These are phyloP conservation scores for Irpex sp. DNA, from an alignment of 1,284 basidiomycete species.

Conservation along the genomic window DNA sequence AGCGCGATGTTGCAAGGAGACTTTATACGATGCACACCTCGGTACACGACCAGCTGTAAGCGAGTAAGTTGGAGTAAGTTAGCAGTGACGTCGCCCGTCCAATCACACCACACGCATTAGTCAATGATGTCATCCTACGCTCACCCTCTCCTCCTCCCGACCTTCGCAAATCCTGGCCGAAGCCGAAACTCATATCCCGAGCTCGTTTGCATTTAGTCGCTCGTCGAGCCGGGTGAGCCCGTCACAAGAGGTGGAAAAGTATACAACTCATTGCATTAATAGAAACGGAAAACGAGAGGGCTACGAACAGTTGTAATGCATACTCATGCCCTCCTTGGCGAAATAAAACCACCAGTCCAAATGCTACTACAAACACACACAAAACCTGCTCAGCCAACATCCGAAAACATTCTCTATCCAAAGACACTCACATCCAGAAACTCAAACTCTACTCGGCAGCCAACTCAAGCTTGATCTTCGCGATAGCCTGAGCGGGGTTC, in stretches of 20 bases:
- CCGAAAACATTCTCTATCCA: neutral
- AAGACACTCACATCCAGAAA: neutral
- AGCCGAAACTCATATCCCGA: neutral
- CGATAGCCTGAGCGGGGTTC: slow-evolving; percentile 86
- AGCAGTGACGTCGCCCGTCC: neutral
- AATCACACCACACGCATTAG: neutral
- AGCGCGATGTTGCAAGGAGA: neutral
- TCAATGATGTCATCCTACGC: neutral
- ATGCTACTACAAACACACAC: neutral
- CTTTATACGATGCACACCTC: neutral
- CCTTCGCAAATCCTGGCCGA: neutral
- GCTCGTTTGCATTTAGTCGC: too few relatives aligned
- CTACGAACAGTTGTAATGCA: neutral
- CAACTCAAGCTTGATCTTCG: slow-evolving; percentile 87
- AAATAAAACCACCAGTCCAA: neutral
- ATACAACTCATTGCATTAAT: neutral
- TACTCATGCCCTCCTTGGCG: neutral
- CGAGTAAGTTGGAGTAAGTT: neutral
- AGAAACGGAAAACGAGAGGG: neutral
- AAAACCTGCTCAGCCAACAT: neutral
- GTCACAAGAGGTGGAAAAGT: too few relatives aligned
- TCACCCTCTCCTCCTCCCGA: neutral
- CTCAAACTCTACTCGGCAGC: slow-evolving; percentile 56
- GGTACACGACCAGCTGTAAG: too few relatives aligned
- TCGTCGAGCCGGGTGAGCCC: too few relatives aligned